A percentile compares a stretch with the other conserved stretches of the same genome.
Evolutionary conservation across 2,329 filamentous ascomycete species (phyloP).

Genomic region (Fusarium sp.): DNA sequence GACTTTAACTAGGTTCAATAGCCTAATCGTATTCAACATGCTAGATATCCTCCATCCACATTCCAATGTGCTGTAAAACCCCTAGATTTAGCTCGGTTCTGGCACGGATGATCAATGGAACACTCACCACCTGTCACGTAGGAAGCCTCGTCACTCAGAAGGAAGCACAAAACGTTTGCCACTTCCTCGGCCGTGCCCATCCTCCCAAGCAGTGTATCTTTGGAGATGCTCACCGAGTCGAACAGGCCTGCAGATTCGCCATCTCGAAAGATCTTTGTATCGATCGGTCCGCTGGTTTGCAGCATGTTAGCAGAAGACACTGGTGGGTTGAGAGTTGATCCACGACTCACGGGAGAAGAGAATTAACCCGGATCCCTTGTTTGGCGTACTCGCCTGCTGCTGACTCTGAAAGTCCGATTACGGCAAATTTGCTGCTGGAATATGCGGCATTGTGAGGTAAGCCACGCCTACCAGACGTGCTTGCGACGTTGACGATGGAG

Average conservation of each 20-base stretch:
- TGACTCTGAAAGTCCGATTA: background rate
- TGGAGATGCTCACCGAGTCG: background rate
- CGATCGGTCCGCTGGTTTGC: background rate
- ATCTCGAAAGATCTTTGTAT: background rate
- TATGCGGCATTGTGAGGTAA: background rate
- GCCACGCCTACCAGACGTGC: background rate
- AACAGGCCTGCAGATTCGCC: background rate
- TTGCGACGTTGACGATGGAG: background rate
- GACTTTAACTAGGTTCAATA: too few relatives aligned
- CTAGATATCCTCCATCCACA: background rate
- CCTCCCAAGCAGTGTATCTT: background rate
- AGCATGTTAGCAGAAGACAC: background rate
- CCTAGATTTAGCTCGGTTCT: background rate
- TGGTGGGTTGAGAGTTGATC: background rate
- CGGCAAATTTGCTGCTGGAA: background rate
- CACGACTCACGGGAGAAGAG: background rate
- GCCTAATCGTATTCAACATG: background rate
- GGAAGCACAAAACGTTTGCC: background rate
- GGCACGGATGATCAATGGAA: background rate
- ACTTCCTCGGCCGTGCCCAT: background rate
- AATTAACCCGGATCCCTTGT: background rate
- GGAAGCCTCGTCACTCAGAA: background rate
- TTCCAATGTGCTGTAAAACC: background rate
- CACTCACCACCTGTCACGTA: background rate
- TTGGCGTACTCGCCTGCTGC: background rate